These are phyloP conservation scores for Blastobotrys persicus DNA, from an alignment of 1,139 yeast genomes.

Conservation along the genomic window DNA sequence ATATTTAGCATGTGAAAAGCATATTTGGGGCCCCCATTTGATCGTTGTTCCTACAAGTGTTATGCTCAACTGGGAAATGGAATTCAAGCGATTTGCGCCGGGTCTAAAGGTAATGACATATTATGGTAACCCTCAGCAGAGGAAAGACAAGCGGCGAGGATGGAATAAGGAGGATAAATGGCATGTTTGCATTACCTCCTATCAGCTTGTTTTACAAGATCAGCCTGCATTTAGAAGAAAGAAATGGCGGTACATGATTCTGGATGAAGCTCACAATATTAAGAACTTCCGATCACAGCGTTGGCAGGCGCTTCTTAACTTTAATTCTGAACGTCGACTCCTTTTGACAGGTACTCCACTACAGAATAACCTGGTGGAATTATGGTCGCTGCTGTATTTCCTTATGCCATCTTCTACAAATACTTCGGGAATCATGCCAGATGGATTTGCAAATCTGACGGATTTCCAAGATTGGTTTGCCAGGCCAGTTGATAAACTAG, in stretches of 20 bases:
- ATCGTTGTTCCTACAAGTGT: constrained; percentile 98
- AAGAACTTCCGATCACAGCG: constrained; percentile 94
- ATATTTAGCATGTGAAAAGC: constrained; percentile 89
- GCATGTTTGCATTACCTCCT: constrained; percentile 95
- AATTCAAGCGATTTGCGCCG: constrained; percentile 96
- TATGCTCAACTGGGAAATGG: constrained; percentile 99
- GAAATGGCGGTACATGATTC: constrained; percentile 92
- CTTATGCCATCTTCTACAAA: constrained; percentile 88
- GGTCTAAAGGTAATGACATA: constrained; percentile 95
- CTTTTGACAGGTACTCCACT: constrained; percentile 93
- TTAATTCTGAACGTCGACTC: constrained; percentile 85
- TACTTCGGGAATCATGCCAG: constrained; percentile 69
- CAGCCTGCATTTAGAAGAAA: constrained; percentile 91
- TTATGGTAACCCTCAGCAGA: constrained; percentile 96
- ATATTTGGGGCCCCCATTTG: constrained; percentile 96
- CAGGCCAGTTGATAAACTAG: constrained; percentile 86
- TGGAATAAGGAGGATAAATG: constrained; percentile 97
- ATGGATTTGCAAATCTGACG: constrained; percentile 92
- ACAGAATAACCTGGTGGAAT: constrained; percentile 86
- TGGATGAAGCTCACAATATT: constrained; percentile 98
- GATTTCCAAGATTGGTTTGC: constrained; percentile 99
- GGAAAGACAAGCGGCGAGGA: constrained; percentile 93
- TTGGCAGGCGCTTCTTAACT: constrained; percentile 94
- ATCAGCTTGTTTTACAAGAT: constrained; percentile 94
- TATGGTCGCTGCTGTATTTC: constrained; percentile 91